Base-by-base conservation (phyloP, 768 basidiomycete species). In the Solioccasus polychromus region DNA sequence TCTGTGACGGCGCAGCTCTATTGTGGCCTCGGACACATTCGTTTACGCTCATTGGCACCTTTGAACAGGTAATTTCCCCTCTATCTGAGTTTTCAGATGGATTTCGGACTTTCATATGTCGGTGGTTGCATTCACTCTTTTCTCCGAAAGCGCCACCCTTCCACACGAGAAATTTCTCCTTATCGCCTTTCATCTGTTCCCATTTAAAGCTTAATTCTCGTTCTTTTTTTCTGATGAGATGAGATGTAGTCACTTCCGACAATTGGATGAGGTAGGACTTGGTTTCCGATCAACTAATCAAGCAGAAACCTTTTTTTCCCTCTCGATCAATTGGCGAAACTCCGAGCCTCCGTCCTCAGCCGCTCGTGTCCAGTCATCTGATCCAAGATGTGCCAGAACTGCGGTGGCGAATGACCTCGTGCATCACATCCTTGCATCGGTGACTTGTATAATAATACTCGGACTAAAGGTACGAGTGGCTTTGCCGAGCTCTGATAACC, bases 21-120 rank as follows among this genome's bases (percentile, higher is more conserved):
- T 40, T 35, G 40, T 52, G 37, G 30, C 42, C 39, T 36, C 25
- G 45, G 36, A 47, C 35, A 19, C 34, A 42, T 37, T 32, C 47
- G 28, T 40, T 50, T 39, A 31, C 32, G 47, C 37, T 43, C 42
- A 29, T 42, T 41, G 37, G 48, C 41, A 34, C 48, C 38, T 35
- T 44, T 43, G 51, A 42, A 40, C n/a, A 46, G 42, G 46, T 39
- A 52, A 57, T 46, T 54, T 47, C 43, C 50, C 42, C 45, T 48
- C 47, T 54, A 47, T 53, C 56, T 64, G 62, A 62, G 62, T 61
- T 62, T 64, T 28, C 59, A 55, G 51, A 38, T 37, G 41, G 40
- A 32, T 43, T 62, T 64, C 62, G 61, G 61, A 62, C 62, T 62
- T 62, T 62, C 57, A 59, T 59, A 50, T 59, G 59, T 62, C 53